phyloP scores from a whole-genome alignment of 495 filamentous ascomycete genomes.

The Trichocladium antarcticum region DNA sequence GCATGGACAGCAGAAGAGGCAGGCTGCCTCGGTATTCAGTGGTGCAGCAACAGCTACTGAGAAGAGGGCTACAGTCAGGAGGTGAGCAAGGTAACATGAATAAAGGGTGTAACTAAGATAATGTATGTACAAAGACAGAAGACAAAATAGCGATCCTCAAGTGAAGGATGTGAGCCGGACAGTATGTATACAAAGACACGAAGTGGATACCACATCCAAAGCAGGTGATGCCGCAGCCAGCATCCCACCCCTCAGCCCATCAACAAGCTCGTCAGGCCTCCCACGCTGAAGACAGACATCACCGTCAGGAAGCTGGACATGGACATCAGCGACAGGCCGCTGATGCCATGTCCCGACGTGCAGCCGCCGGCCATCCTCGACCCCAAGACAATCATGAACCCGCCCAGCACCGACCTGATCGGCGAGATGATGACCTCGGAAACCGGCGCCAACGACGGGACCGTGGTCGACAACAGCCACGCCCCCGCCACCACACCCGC shows the following conservation, averaged over 20 bases:
- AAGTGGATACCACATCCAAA: too few species aligned
- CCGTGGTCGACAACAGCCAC: conserved; percentile 19
- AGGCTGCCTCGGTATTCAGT: too few species aligned
- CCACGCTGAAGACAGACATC: conserved; percentile 39
- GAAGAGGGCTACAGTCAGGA: too few species aligned
- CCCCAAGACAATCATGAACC: conserved; percentile 42
- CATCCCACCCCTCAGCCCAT: conserved; percentile 4
- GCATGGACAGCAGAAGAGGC: too few species aligned
- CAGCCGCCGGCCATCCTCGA: conserved; percentile 47
- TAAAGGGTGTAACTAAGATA: too few species aligned
- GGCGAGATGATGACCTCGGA: conserved; percentile 21
- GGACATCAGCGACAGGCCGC: conserved; percentile 41
- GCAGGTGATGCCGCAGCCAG: neutral
- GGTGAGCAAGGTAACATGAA: too few species aligned
- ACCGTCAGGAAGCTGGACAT: conserved; percentile 44
- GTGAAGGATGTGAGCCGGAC: too few species aligned
- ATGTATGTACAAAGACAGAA: too few species aligned
- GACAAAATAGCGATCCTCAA: too few species aligned
- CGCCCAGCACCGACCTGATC: conserved; percentile 33
- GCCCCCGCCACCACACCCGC: conserved; percentile 36
- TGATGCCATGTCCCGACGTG: conserved; percentile 51
- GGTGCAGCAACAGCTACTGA: too few species aligned
- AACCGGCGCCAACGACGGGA: conserved; percentile 19
- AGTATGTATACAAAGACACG: too few species aligned
- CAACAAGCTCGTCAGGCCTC: conserved; percentile 21